Evolutionary conservation across 2,329 filamentous ascomycete genomes (phyloP).

Genomic region (Albophoma yamanashiensis): DNA sequence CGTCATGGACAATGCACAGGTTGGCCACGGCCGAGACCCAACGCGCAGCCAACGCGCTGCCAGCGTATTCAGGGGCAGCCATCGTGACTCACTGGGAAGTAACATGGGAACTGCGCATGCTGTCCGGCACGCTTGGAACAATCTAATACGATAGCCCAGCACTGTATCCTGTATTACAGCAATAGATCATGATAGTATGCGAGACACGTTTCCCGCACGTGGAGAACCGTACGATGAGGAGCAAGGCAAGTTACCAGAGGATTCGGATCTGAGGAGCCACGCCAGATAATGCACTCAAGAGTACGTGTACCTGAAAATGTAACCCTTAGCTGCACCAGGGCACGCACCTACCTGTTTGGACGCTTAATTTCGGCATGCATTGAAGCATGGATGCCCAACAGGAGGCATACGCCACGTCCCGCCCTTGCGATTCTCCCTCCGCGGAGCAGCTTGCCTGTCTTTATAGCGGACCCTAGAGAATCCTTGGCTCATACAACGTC

Average conservation of each 20-base stretch:
- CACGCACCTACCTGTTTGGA: not conserved
- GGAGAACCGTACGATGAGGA: not conserved
- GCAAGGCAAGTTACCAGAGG: no score
- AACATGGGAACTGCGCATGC: no score
- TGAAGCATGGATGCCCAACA: not conserved
- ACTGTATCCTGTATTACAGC: no score
- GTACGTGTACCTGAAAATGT: not conserved
- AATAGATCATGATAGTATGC: no score
- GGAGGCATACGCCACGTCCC: not conserved
- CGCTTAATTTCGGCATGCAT: not conserved
- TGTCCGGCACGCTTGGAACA: no score
- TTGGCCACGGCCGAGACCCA: no score
- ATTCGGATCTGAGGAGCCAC: not conserved
- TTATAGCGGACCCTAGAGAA: not conserved
- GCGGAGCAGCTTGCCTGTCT: not conserved
- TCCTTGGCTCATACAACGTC: no score
- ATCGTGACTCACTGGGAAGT: no score
- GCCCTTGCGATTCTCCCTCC: not conserved
- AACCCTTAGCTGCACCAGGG: not conserved
- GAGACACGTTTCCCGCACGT: not conserved
- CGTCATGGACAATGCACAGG: no score
- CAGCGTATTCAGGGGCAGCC: no score
- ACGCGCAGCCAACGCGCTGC: no score
- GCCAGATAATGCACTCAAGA: not conserved
- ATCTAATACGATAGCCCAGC: no score